These are phyloP conservation scores for Penicillium hordei DNA, from an alignment of 2,329 filamentous ascomycete genomes.

Conservation along the genomic window DNA sequence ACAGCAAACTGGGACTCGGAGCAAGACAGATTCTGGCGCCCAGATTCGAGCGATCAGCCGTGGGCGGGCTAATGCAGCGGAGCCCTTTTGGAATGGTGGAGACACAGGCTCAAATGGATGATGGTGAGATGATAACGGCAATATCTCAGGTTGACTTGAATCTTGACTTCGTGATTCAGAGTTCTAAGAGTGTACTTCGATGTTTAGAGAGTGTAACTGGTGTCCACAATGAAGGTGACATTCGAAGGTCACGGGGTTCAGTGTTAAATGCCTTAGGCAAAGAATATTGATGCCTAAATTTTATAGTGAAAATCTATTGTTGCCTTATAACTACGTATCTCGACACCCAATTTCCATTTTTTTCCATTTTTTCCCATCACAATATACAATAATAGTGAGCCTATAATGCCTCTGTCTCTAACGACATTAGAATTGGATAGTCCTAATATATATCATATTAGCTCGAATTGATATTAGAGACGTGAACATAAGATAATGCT, in stretches of 20 bases:
- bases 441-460: not conserved
- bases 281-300: not conserved
- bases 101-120: slow-evolving; percentile 19
- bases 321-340: too few relatives aligned
- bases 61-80: slow-evolving; percentile 32
- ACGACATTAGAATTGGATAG: too few relatives aligned
- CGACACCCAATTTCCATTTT: too few relatives aligned
- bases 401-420: not conserved
- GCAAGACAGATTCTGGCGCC: slow-evolving; percentile 24
- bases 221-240: slow-evolving; percentile 2
- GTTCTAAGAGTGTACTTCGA: not conserved
- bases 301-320: not conserved
- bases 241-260: not conserved
- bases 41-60: slow-evolving; percentile 31
- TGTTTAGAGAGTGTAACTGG: not conserved
- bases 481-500: too few relatives aligned
- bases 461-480: not conserved
- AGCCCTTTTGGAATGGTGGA: slow-evolving; percentile 25
- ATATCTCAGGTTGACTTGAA: not conserved
- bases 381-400: not conserved
- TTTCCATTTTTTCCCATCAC: too few relatives aligned
- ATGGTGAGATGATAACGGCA: not conserved
- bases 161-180: not conserved
- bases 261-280: not conserved
- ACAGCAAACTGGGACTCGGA: slow-evolving; percentile 16